Evolutionary conservation across 371 early-diverging fungal species (phyloP).

Genomic region (Mucor indicus): DNA sequence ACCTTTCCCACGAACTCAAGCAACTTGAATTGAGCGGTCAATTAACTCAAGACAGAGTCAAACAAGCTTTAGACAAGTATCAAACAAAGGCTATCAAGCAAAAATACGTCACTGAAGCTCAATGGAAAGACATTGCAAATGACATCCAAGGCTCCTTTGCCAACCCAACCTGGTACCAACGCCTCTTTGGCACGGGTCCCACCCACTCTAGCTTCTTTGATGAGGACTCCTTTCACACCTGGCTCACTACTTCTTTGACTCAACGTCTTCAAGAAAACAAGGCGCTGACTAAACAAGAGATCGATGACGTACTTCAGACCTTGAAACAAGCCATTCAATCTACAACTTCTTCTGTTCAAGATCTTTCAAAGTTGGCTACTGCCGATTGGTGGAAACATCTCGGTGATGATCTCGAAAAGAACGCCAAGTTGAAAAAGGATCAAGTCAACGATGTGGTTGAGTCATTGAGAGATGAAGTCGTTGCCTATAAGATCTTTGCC

Average conservation of each 20-base stretch:
- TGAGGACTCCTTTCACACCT: slow-evolving; percentile 27
- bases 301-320: slow-evolving; percentile 15
- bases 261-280: slow-evolving; percentile 25
- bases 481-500: slow-evolving; percentile 48
- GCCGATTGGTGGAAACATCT: slow-evolving; percentile 36
- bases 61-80: slow-evolving; percentile 27
- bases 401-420: slow-evolving; percentile 22
- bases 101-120: slow-evolving; percentile 30
- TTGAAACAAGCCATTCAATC: slow-evolving; percentile 23
- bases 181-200: slow-evolving; percentile 15
- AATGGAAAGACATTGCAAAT: slow-evolving; percentile 30
- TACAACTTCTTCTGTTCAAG: slow-evolving; percentile 17
- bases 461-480: slow-evolving; percentile 27
- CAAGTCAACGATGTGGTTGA: slow-evolving; percentile 26
- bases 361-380: slow-evolving; percentile 28
- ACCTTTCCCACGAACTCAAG: slow-evolving; percentile 32
- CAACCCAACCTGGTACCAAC: slow-evolving; percentile 29
- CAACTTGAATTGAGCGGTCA: slow-evolving; percentile 35
- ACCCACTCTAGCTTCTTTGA: slow-evolving; percentile 6
- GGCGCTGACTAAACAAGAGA: slow-evolving; percentile 32
- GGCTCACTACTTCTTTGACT: slow-evolving; percentile 25
- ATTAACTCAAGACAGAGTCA: slow-evolving; percentile 28
- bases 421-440: slow-evolving; percentile 27
- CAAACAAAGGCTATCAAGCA: slow-evolving; percentile 23
- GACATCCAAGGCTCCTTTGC: slow-evolving; percentile 28